Percentiles rank a stretch among this genome's conserved stretches.
phyloP scores from a whole-genome alignment of 2,329 filamentous ascomycete genomes.

The Gliomastix tumulicola region DNA sequence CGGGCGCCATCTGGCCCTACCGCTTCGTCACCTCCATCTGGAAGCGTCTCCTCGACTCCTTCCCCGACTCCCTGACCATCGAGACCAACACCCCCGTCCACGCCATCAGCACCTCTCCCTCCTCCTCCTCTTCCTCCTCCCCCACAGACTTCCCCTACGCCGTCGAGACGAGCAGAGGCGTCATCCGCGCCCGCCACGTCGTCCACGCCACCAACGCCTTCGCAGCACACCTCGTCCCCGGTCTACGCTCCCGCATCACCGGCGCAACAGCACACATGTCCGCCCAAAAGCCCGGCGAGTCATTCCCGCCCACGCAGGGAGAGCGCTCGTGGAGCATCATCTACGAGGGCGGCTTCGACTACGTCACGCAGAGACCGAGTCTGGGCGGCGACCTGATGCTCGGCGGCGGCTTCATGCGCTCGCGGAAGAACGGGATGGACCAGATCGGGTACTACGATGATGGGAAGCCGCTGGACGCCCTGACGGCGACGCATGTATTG shows the following conservation, averaged over 20 bases:
- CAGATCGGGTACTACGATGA: neutral
- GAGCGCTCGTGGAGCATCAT: constrained; percentile 23
- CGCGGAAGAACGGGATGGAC: neutral
- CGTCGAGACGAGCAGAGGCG: constrained; percentile 36
- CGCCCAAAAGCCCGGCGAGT: constrained; percentile 30
- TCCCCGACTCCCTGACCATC: constrained; percentile 20
- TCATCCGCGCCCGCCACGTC: constrained; percentile 35
- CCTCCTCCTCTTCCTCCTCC: constrained; percentile 10
- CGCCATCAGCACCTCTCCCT: constrained; percentile 5
- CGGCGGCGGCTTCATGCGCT: neutral
- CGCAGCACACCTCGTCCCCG: constrained; percentile 40
- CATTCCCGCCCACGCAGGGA: constrained; percentile 27
- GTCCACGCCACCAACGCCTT: constrained; percentile 51
- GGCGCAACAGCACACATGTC: constrained; percentile 39
- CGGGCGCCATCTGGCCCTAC: constrained; percentile 42
- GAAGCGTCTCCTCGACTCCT: constrained; percentile 22
- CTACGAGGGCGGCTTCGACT: constrained; percentile 14
- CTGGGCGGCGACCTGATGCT: constrained; percentile 38
- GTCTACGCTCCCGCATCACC: constrained; percentile 32
- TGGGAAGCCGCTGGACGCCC: constrained; percentile 12
- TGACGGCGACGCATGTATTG: constrained; percentile 20
- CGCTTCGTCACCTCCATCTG: constrained; percentile 34
- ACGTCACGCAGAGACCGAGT: constrained; percentile 13
- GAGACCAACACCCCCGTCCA: constrained; percentile 25
- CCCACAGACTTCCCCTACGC: constrained; percentile 21